Base-by-base conservation (phyloP, 176 grass and related monocot genomes). In the Hsuehochloa calcarea region DNA sequence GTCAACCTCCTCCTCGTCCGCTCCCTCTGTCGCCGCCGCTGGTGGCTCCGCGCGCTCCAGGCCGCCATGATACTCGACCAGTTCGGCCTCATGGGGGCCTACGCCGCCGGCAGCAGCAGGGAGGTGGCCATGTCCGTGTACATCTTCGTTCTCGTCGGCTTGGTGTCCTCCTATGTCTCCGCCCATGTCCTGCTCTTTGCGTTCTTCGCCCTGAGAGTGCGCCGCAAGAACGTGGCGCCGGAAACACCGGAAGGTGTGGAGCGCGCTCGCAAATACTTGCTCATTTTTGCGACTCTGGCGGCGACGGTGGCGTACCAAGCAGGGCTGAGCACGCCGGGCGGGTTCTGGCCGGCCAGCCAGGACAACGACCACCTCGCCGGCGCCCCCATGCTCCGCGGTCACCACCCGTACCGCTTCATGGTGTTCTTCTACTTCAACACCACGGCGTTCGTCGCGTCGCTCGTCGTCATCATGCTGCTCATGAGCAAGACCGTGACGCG, bases 371-470 rank as follows among this genome's bases (percentile, higher is more conserved):
- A 79, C 78, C 54, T 50, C 13, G 81, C 91, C 70, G 88, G 85
- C 25, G 69, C 80, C 47, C 69, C 54, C 54, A 26, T 79, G 70
- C 88, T 89, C 62, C 62, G 68, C 0, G 17, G 27, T 47, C 58
- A 73, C 44, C 66, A 85, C 10, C 50, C 50, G 7, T 39, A 37
- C 16, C 88, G 82, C 37, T 89, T 89, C 82, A 76, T 81, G 82
- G 62, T 31, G 8, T 81, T 89, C 88, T 89, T 89, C 88, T 85
- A 89, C 82, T 76, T 74, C 88, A 89, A 89, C 77, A 89, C 88
- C 35, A 85, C 77, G 31, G 82, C 88, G 23, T 89, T 89, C 63
- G 77, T 89, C 62, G 70, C 82, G 52, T 89, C 82, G 8, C 82
- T 89, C 31, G 52, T 89, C 8, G 54, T 85, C 17, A 61, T 85